These are phyloP conservation scores for Suillus alpinus DNA, from an alignment of 768 basidiomycete species.

Conservation along the genomic window DNA sequence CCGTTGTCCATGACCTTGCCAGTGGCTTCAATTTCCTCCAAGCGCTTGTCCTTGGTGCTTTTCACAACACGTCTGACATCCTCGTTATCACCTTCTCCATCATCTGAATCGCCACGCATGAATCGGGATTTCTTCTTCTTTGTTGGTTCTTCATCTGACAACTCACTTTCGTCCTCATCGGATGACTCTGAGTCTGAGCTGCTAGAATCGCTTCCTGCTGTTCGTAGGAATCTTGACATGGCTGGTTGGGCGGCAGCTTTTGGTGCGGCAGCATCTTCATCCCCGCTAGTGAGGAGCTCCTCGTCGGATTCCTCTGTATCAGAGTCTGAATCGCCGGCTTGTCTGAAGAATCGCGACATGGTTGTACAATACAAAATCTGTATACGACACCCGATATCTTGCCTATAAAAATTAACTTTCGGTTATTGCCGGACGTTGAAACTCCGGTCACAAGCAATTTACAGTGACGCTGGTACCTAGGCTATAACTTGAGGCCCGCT, in stretches of 20 bases:
- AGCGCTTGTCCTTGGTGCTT: conserved; percentile 87
- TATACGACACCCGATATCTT: not conserved
- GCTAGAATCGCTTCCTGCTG: conserved; percentile 54
- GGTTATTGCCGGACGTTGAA: not conserved
- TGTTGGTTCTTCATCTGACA: conserved; percentile 36
- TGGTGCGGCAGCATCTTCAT: conserved; percentile 53
- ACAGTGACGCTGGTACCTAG: not conserved
- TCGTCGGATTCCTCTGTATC: conserved; percentile 74
- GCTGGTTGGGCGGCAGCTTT: conserved; percentile 43
- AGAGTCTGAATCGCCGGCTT: conserved; percentile 78
- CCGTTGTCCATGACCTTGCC: conserved; percentile 93
- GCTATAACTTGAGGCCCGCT: not conserved
- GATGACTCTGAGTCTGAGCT: conserved; percentile 54
- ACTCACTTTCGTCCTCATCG: conserved; percentile 53
- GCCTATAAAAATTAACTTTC: not conserved
- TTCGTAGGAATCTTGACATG: conserved; percentile 79
- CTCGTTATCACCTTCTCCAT: conserved; percentile 61
- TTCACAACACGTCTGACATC: conserved; percentile 68
- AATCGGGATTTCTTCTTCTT: conserved; percentile 42
- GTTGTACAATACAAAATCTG: not conserved
- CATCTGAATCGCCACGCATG: conserved; percentile 44
- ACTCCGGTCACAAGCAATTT: not conserved
- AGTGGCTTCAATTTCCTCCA: conserved; percentile 93
- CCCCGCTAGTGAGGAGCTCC: conserved; percentile 69
- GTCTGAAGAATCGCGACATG: conserved; percentile 91